These are phyloP conservation scores for Chlorencoelia australis DNA, from an alignment of 2,329 filamentous ascomycete species.

Conservation along the genomic window DNA sequence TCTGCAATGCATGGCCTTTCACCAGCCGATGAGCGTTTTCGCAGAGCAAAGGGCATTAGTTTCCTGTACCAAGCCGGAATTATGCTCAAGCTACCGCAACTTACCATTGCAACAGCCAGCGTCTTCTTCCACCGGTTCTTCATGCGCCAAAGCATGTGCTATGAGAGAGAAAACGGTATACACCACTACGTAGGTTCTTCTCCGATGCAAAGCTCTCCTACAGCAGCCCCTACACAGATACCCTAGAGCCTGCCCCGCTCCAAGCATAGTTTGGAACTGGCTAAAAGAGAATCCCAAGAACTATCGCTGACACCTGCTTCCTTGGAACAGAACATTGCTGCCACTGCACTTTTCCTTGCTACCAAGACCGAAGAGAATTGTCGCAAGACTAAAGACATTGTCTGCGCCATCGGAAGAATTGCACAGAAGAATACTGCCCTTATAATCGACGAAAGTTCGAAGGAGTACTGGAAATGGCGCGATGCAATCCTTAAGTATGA, in stretches of 20 bases:
- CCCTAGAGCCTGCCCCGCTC: conserved; percentile 10
- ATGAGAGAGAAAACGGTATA: conserved; percentile 58
- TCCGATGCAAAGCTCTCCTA: conserved; percentile 2
- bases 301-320: conserved; percentile 8
- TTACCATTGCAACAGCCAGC: conserved; percentile 83
- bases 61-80: conserved; percentile 94
- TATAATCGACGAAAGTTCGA: conserved; percentile 89
- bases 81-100: conserved; percentile 81
- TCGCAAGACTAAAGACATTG: conserved; percentile 88
- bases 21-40: conserved; percentile 65
- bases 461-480: conserved; percentile 97
- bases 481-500: conserved; percentile 90
- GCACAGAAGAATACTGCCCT: conserved; percentile 90
- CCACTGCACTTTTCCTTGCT: conserved; percentile 83
- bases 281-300: conserved; percentile 1
- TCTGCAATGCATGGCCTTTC: conserved; percentile 75
- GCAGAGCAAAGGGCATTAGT: conserved; percentile 85
- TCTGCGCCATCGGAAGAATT: conserved; percentile 86
- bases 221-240: neutral
- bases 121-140: conserved; percentile 95
- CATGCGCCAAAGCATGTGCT: conserved; percentile 77
- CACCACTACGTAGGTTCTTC: conserved; percentile 73
- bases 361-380: conserved; percentile 98
- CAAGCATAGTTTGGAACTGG: conserved; percentile 2
- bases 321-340: conserved; percentile 60